Evolutionary conservation across 1,284 basidiomycete species (phyloP), one percentile per base, ranked within the genome.

Genomic region (Cryptococcus sp.): DNA sequence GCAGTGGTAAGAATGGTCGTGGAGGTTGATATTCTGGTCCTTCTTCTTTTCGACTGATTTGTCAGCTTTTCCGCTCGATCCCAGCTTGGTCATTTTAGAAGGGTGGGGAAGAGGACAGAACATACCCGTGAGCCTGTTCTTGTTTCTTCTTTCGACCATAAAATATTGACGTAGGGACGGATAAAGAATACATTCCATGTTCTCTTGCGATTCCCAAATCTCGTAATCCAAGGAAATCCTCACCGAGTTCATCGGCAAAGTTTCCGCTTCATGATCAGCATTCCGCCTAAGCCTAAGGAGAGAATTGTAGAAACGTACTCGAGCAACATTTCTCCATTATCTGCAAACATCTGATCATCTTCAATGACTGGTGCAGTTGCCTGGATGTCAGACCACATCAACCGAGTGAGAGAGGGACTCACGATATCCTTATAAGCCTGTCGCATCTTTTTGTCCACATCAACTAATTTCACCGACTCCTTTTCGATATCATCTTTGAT

Each of bases 181-280:
- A 82, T 46, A 96, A 79, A 55, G 81, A 86, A 1, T 84, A 80
- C 57, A 93, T 75, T n/a, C 90, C 89, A 50, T 89, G 80, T 69
- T 97, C 93, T 42, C 82, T 80, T 46, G 91, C 91, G 52, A 98
- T 88, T 19, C 93, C 93, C 40, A 93, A 76, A 67, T 89, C 91
- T 49, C 83, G 82, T 25, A 97, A 79, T 18, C 92, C 93, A 31
- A 98, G 83, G 75, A 92, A 96, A 73, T 98, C 93, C 63, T 96
- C 92, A 34, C 91, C 92, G 16, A 94, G 80, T 21, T 85, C 81
- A 49, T 90, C 88, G 0, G 90, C 86, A 71, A 93, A 93, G 59
- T 87, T 85, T 49, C 92, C 91, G 63, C 85, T 87, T 48, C 39
- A 34, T 47, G 39, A 51, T 59, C 48, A 61, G 53, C 37, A 19